These are phyloP conservation scores for Lichtheimia ramosa DNA, from an alignment of 371 early-diverging fungal genomes.

Conservation along the genomic window DNA sequence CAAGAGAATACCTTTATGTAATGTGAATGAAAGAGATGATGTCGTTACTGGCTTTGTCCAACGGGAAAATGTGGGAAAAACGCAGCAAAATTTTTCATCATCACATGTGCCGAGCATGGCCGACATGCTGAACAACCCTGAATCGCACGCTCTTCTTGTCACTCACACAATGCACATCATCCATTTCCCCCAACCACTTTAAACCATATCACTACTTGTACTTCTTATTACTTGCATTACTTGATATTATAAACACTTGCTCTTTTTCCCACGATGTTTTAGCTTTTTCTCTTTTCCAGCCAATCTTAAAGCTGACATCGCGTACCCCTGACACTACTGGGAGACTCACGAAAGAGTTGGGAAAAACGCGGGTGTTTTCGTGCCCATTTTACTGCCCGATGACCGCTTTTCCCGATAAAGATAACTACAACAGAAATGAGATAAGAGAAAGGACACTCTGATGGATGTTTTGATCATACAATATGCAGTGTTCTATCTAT, in stretches of 20 bases:
- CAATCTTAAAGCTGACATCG: neutral
- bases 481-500: neutral
- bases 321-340: neutral
- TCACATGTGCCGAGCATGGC: constrained; percentile 14
- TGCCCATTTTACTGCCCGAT: constrained; percentile 10
- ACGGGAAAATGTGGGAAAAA: constrained; percentile 12
- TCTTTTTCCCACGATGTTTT: neutral
- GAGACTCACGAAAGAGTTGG: constrained; percentile 9
- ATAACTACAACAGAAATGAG: neutral
- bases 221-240: neutral
- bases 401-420: neutral
- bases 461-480: neutral
- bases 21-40: neutral
- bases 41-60: neutral
- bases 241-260: neutral
- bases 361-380: constrained; percentile 13
- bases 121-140: neutral
- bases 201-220: neutral
- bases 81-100: constrained; percentile 1
- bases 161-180: neutral
- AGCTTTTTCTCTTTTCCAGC: neutral
- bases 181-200: neutral
- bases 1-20: neutral
- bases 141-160: too few relatives aligned
- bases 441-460: neutral